Base-by-base conservation (phyloP, 2,329 filamentous ascomycete genomes). In the Pseudopithomyces chartarum region DNA sequence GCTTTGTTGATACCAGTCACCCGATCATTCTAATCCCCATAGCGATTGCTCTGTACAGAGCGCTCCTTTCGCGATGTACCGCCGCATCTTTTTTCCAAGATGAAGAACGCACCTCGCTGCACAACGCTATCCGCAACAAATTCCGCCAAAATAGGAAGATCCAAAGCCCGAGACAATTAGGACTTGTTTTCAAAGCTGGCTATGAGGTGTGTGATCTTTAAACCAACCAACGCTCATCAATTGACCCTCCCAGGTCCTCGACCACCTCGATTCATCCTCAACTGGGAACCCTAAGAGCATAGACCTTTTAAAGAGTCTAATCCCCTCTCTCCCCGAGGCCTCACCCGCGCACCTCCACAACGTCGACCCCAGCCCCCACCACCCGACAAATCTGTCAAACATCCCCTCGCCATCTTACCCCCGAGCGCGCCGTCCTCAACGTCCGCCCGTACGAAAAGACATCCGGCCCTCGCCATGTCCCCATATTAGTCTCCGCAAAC, bases 31-130 rank as follows among this genome's bases (percentile, higher is more conserved):
- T 63, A 59, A 57, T 33, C 13, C 6, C 17, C 33, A 11, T 54
- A 88, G 87, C 85, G 69, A 82, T 90, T 60, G 88, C 90, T 49
- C 85, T 94, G 47, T 93, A 89, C 77, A 84, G 88, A 60, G 86
- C 89, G 34, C 84, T 94, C 54, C 77, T 92, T 51, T 81, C 81
- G 59, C 82, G 85, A 75, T 85, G 81, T 56, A 73, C 78, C 29
- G 78, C 74, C 39, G 76, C 89, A 33, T 76, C 82, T 1, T 75
- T 90, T 1, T 81, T 84, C 2, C 44, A 36, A 1, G 65, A 79
- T 68, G 78, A 84, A 45, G 67, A 83, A 17, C 68, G 67, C 55
- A 75, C 81, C 55, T 84, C 85, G 0, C 75, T 91, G 52, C 77
- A 79, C 50, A 80, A 84, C 54, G 76, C 90, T 4, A 78, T 92